These are phyloP conservation scores for Penicillium sp. DNA, from an alignment of 2,329 filamentous ascomycete genomes.

Conservation along the genomic window DNA sequence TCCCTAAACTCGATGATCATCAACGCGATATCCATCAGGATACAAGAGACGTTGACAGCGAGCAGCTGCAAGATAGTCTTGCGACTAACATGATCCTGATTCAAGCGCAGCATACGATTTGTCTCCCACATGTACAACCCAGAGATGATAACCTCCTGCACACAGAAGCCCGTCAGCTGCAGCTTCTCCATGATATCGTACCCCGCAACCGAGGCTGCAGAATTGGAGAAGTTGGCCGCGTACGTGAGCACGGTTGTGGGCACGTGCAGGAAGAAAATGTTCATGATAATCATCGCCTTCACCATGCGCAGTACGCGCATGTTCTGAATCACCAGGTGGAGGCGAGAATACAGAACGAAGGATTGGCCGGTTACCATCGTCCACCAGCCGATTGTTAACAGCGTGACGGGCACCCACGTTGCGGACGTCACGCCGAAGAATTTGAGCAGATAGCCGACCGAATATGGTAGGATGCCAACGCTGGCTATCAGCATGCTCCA, in stretches of 20 bases:
- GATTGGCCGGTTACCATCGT: constrained; percentile 59
- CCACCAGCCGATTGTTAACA: constrained; percentile 53
- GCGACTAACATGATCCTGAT: constrained; percentile 25
- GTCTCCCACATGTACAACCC: constrained; percentile 53
- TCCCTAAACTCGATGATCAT: constrained; percentile 41
- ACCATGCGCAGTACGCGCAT: constrained; percentile 46
- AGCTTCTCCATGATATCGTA: constrained; percentile 36
- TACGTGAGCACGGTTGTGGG: constrained; percentile 54
- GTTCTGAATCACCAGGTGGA: constrained; percentile 56
- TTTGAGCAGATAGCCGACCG: constrained; percentile 29
- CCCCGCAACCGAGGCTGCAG: constrained; percentile 15
- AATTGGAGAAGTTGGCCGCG: constrained; percentile 28
- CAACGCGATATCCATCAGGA: constrained; percentile 46
- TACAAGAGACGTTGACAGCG: constrained; percentile 48
- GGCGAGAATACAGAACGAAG: constrained; percentile 58
- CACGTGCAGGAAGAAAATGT: constrained; percentile 52
- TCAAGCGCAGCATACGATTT: constrained; percentile 35
- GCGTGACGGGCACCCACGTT: constrained; percentile 29
- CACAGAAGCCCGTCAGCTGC: constrained; percentile 40
- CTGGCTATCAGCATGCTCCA: constrained; percentile 48
- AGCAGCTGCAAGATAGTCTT: constrained; percentile 53
- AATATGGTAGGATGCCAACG: constrained; percentile 45
- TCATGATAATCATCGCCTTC: constrained; percentile 56
- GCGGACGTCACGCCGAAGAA: constrained; percentile 26
- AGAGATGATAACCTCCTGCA: constrained; percentile 47